Percentiles rank a stretch among this genome's conserved stretches.
Evolutionary conservation across 2,329 filamentous ascomycete species (phyloP).

Genomic region (Colletotrichum sp.): DNA sequence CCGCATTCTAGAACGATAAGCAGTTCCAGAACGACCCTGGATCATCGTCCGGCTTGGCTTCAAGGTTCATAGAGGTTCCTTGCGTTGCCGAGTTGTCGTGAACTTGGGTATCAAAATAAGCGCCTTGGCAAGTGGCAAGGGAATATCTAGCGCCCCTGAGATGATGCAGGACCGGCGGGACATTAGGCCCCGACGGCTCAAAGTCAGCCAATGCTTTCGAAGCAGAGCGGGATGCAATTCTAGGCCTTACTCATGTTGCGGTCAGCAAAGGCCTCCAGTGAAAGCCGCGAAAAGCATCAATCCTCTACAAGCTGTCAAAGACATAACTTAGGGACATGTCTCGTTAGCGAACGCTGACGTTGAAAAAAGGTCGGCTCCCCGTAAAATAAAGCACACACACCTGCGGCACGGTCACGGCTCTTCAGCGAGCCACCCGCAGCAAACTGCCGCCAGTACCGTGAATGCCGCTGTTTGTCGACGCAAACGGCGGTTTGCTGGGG

Average conservation of each 20-base stretch:
- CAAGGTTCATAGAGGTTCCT: not conserved
- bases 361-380: not conserved
- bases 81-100: not conserved
- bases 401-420: not conserved
- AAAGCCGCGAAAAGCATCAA: accelerated
- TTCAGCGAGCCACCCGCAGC: not conserved
- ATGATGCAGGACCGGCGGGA: constrained; percentile 7
- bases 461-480: not conserved
- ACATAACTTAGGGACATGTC: accelerated
- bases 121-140: constrained; percentile 13
- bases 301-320: not conserved
- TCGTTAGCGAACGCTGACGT: not conserved
- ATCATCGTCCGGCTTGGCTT: not conserved
- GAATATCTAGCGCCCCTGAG: constrained; percentile 1
- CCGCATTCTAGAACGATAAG: constrained; percentile 1
- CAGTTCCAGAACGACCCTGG: not conserved
- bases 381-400: not conserved
- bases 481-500: not conserved
- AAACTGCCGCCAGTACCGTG: not conserved
- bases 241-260: not conserved
- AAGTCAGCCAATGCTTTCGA: not conserved
- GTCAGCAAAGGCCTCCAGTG: not conserved
- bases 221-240: not conserved
- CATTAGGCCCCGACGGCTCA: not conserved
- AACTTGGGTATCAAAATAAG: not conserved